Base-by-base conservation (phyloP, 306 rosid species). In the Neltuma alba region DNA sequence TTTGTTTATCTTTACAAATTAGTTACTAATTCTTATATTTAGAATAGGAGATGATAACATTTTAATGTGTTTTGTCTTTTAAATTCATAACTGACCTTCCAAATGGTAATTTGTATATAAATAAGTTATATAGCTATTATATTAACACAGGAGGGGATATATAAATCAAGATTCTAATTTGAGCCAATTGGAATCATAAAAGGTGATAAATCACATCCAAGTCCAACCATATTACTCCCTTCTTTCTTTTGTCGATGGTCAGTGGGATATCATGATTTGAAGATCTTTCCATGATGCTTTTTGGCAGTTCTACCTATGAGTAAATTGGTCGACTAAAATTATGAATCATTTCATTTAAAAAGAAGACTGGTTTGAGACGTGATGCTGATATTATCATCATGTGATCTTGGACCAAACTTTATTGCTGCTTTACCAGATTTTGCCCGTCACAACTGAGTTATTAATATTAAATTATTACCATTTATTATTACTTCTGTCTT, bases 141-240 rank as follows among this genome's bases (percentile, higher is more conserved):
- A n/a, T n/a, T n/a, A n/a, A n/a, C n/a, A n/a, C n/a, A n/a, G n/a
- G n/a, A n/a, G n/a, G n/a, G n/a, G n/a, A n/a, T n/a, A n/a, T n/a
- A n/a, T n/a, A n/a, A n/a, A n/a, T n/a, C n/a, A n/a, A n/a, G n/a
- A n/a, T n/a, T n/a, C n/a, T n/a, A n/a, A n/a, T n/a, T n/a, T n/a
- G n/a, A n/a, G 37, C 10, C 7, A 13, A 14, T 5, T 72, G 41
- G 73, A 76, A 76, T 80, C 77, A 67, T 23, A 31, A 28, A 13
- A 31, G 75, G 55, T 60, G 73, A 72, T 12, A 71, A 77, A 72
- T 77, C 62, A 73, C 70, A 41, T 74, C 37, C 58, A 40, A 74
- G 34, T 74, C 37, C 58, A 40, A 74, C 42, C 50, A 21, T 6
- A 20, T 7, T 2, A 7, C 15, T 27, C 0, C 63, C 9, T 54